Base-by-base conservation (phyloP, 305 asterid species). In the Fraxinus floribunda region DNA sequence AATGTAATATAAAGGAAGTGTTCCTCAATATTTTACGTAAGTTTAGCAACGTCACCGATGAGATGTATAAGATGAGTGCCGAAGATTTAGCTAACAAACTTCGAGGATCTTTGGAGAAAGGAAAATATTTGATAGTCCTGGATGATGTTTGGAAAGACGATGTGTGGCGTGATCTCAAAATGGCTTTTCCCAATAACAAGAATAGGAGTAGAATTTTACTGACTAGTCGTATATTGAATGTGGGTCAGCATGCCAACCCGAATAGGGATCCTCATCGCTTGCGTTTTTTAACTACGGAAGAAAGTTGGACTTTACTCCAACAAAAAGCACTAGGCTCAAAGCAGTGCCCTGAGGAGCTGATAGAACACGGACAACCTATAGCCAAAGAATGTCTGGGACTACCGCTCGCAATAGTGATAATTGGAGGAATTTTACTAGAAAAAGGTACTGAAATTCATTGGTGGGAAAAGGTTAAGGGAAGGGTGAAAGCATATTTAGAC, bases 401-500 rank as follows among this genome's bases (percentile, higher is more conserved):
- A 9, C 98, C 98, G 2, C 88, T 92, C 41, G 95, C 97, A 1
- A 86, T 92, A 22, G 93, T 92, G 52, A 91, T 91, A 4, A 84
- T 91, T 5, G 98, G 94, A 0, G 94, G 95, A 34, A 82, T 90
- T 80, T 89, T 93, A 30, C 57, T 86, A 3, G 89, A 88, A 22
- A 88, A 89, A 73, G 89, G 85, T n/a, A 79, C 79, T 1, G 84
- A 8, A 24, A 70, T 52, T 55, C 71, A 87, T 7, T 86, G 89
- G 91, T 93, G 92, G 91, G 89, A 41, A 46, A 76, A 75, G 81
- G 92, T 92, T 10, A 88, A 89, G 2, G 57, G 84, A 55, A 80
- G 84, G 39, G 91, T 92, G 13, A 86, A 87, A 39, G 88, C 86
- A 1, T 88, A 84, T 49, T 81, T 89, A 24, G 86, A 87, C 32